Evolutionary conservation across 2,329 filamentous ascomycete species (phyloP).

Genomic region (Parascedosporium putredinis): DNA sequence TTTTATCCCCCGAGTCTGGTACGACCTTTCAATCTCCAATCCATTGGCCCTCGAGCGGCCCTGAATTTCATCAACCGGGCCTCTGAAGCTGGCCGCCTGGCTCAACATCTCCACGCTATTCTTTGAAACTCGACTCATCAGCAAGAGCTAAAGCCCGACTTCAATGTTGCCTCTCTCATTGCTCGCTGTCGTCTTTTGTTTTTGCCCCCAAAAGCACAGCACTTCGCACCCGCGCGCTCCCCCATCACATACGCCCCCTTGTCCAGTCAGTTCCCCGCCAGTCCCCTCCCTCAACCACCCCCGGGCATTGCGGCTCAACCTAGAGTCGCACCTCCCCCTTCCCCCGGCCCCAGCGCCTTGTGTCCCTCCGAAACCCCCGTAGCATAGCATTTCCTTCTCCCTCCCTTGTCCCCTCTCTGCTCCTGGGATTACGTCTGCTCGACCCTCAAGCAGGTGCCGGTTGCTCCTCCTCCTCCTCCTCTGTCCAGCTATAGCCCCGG

Average conservation of each 20-base stretch:
- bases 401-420: not conserved
- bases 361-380: too few relatives aligned
- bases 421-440: not conserved
- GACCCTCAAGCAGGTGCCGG: not conserved
- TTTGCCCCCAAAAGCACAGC: too few relatives aligned
- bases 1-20: not conserved
- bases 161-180: too few relatives aligned
- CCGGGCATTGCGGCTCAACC: not conserved
- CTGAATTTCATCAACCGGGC: not conserved
- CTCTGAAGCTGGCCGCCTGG: not conserved
- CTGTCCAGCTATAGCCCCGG: not conserved
- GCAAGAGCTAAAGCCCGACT: too few relatives aligned
- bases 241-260: too few relatives aligned
- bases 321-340: not conserved
- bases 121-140: not conserved
- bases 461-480: not conserved
- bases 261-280: not conserved
- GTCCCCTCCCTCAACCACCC: not conserved
- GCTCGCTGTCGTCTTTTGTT: too few relatives aligned
- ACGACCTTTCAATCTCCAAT: not conserved
- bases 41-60: not conserved
- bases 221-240: too few relatives aligned
- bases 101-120: not conserved
- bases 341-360: too few relatives aligned
- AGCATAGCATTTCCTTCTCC: not conserved